Conservation (phyloP, 208 protist genomes). For the Trypanosoma cruzi region DNA sequence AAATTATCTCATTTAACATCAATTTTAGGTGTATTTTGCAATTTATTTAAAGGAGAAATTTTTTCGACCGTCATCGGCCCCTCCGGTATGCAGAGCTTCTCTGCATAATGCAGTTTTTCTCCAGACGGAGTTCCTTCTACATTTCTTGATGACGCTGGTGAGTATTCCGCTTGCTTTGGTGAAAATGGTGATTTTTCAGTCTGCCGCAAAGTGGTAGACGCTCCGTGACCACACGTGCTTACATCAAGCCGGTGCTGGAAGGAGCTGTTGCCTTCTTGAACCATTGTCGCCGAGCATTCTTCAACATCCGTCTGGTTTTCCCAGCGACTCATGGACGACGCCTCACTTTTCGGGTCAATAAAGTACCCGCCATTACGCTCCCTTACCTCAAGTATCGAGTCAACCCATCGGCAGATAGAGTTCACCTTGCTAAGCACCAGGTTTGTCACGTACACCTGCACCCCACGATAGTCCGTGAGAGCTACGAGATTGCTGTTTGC, state of each 20-base stretch:
- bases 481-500: not conserved
- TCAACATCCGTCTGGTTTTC: constrained; percentile 3
- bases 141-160: not conserved
- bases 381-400: constrained; percentile 46
- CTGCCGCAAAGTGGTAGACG: not conserved
- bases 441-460: constrained; percentile 45
- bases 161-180: not conserved
- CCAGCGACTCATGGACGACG: not conserved
- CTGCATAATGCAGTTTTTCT: not conserved
- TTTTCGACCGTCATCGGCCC: not conserved
- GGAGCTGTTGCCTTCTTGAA: not conserved
- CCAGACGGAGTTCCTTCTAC: not conserved
- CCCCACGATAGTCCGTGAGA: constrained; percentile 55
- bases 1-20: not conserved
- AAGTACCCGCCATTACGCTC: constrained; percentile 49
- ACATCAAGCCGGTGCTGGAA: not conserved
- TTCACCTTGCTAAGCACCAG: constrained; percentile 56
- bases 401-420: constrained; percentile 64
- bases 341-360: constrained; percentile 44
- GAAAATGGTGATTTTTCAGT: not conserved
- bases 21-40: not conserved
- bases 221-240: constrained; percentile 2
- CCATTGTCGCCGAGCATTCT: not conserved
- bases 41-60: not conserved
- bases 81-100: not conserved